Percentiles rank a stretch among this genome's conserved stretches.
Conservation (phyloP, 148 eudicot species). For the Dysphania ambrosioides region DNA sequence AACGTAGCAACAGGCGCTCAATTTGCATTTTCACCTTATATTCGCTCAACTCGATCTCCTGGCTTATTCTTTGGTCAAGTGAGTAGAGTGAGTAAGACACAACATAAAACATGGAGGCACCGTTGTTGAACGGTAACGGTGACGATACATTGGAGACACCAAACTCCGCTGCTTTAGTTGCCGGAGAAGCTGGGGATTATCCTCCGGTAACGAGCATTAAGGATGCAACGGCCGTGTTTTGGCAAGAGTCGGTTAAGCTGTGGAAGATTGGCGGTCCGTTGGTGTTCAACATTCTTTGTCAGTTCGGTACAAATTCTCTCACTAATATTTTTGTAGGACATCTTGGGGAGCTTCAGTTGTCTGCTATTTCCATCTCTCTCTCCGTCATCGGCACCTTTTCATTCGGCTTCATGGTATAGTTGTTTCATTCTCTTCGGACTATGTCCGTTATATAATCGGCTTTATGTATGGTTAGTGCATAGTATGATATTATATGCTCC, state of each 20-base stretch:
- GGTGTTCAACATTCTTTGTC: constrained; percentile 40
- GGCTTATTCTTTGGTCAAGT: too few relatives aligned
- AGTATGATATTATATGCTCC: too few relatives aligned
- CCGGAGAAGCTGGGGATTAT: constrained; percentile 46
- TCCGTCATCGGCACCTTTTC: constrained; percentile 54
- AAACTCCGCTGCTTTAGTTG: background rate
- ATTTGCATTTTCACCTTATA: too few relatives aligned
- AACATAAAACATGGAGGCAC: constrained; percentile 24
- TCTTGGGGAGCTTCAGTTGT: constrained; percentile 55
- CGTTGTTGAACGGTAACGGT: constrained; percentile 26
- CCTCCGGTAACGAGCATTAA: constrained; percentile 25
- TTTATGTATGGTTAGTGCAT: too few relatives aligned
- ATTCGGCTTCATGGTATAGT: constrained; percentile 72
- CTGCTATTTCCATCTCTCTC: constrained; percentile 52
- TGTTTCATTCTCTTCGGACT: background rate
- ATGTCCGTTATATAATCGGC: too few relatives aligned
- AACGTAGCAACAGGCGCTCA: too few relatives aligned
- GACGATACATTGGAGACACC: background rate
- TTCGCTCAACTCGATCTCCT: too few relatives aligned
- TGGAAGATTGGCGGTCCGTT: constrained; percentile 60
- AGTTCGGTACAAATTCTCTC: constrained; percentile 40
- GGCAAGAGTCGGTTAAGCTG: constrained; percentile 44
- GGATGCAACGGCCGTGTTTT: constrained; percentile 38
- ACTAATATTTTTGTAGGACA: constrained; percentile 66
- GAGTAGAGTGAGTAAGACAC: background rate